phyloP scores from a whole-genome alignment of 2,329 filamentous ascomycete species.

The Xylaria sp. region DNA sequence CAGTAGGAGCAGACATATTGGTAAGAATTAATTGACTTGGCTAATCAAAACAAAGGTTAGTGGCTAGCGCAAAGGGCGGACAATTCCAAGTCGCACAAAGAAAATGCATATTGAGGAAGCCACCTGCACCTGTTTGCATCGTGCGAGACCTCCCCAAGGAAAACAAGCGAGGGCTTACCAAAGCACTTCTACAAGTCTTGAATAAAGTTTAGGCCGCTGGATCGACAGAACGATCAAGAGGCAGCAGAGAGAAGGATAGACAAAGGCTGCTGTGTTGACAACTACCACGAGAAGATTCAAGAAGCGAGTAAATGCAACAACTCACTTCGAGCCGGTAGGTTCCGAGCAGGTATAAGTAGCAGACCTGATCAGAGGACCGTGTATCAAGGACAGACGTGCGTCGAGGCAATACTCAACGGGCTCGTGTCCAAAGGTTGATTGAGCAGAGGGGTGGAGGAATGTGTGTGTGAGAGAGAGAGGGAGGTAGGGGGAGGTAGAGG shows the following conservation, averaged over 20 bases:
- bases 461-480: slow-evolving; percentile 9
- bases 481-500: too few relatives aligned
- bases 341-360: slow-evolving; percentile 30
- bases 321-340: slow-evolving; percentile 35
- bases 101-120: background rate
- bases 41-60: slow-evolving; percentile 30
- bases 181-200: slow-evolving; percentile 35
- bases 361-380: slow-evolving; percentile 35
- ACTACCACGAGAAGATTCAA: slow-evolving; percentile 40
- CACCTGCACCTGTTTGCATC: slow-evolving; percentile 15
- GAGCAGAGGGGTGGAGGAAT: slow-evolving; percentile 23
- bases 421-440: slow-evolving; percentile 17
- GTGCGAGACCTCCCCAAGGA: background rate
- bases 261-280: slow-evolving; percentile 40
- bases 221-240: slow-evolving; percentile 39
- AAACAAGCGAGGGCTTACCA: slow-evolving; percentile 15
- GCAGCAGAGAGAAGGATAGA: slow-evolving; percentile 36
- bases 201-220: slow-evolving; percentile 32
- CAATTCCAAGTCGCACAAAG: slow-evolving; percentile 8
- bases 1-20: slow-evolving; percentile 70
- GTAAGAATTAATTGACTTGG: slow-evolving; percentile 40
- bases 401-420: slow-evolving; percentile 25
- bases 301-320: slow-evolving; percentile 38
- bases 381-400: slow-evolving; percentile 25
- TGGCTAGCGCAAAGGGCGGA: slow-evolving; percentile 33